These are phyloP conservation scores for Opeltia flavorubescens DNA, from an alignment of 495 filamentous ascomycete genomes.

Conservation along the genomic window DNA sequence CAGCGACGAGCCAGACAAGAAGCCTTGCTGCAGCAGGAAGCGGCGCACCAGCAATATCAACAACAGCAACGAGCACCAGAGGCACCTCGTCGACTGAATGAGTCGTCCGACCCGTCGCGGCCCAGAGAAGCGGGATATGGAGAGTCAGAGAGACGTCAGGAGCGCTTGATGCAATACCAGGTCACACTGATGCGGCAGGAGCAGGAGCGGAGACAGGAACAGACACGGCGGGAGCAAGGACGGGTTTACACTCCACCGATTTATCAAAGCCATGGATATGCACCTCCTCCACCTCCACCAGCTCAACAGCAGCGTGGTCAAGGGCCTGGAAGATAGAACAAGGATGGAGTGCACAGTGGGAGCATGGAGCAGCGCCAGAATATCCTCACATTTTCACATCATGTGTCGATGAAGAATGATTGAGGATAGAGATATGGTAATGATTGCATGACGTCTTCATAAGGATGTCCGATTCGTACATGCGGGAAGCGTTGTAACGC, in stretches of 20 bases:
- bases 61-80: slow-evolving; percentile 4
- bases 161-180: neutral
- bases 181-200: slow-evolving; percentile 1
- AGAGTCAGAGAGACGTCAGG: neutral
- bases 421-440: too few relatives aligned
- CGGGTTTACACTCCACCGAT: neutral
- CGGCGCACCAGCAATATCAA: neutral
- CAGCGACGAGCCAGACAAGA: slow-evolving; percentile 3
- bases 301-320: neutral
- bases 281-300: neutral
- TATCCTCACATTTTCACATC: too few relatives aligned
- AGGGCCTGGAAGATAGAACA: neutral
- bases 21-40: neutral
- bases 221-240: neutral
- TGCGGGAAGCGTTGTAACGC: too few relatives aligned
- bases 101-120: neutral
- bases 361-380: neutral
- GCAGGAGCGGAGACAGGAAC: neutral
- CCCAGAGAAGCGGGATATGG: neutral
- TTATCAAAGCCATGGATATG: neutral
- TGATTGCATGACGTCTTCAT: too few relatives aligned
- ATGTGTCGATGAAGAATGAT: too few relatives aligned
- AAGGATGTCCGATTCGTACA: too few relatives aligned
- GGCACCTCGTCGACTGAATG: neutral
- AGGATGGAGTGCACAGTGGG: neutral